Evolutionary conservation across 1,284 basidiomycete genomes (phyloP).

Genomic region (Heterobasidion annosum): DNA sequence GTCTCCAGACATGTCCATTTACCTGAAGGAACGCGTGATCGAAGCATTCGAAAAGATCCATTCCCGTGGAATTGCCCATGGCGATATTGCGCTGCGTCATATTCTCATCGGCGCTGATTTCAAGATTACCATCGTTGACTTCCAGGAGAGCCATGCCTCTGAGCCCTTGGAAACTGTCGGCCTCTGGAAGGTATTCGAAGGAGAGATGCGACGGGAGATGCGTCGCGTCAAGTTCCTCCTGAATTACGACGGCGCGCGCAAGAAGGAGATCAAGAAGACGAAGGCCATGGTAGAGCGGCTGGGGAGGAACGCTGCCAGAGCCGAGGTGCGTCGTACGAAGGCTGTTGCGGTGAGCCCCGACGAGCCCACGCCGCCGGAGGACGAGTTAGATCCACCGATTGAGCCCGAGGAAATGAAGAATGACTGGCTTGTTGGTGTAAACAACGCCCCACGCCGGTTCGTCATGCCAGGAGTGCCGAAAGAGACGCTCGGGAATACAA

Average conservation of each 20-base stretch:
- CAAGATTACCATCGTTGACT: slow-evolving; percentile 47
- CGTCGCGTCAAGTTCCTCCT: slow-evolving; percentile 47
- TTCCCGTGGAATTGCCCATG: slow-evolving; percentile 38
- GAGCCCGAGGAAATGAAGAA: slow-evolving; percentile 20
- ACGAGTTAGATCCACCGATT: slow-evolving; percentile 22
- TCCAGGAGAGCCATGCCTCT: slow-evolving; percentile 35
- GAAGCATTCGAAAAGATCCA: slow-evolving; percentile 41
- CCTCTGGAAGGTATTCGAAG: slow-evolving; percentile 25
- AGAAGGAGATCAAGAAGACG: slow-evolving; percentile 15
- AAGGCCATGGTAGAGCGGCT: slow-evolving; percentile 5
- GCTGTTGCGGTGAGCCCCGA: slow-evolving; percentile 10
- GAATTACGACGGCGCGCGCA: slow-evolving; percentile 21
- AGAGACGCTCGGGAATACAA: slow-evolving; percentile 14
- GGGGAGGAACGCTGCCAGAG: not conserved
- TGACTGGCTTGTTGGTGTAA: slow-evolving; percentile 22
- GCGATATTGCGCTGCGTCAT: slow-evolving; percentile 39
- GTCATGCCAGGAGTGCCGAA: slow-evolving; percentile 28
- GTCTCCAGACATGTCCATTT: slow-evolving; percentile 38
- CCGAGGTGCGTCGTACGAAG: not conserved
- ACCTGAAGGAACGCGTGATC: slow-evolving; percentile 38
- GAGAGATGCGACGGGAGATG: slow-evolving; percentile 42
- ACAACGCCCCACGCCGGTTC: slow-evolving; percentile 22
- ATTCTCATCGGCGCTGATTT: slow-evolving; percentile 51
- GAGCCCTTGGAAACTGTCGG: slow-evolving; percentile 26
- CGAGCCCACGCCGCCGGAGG: slow-evolving; percentile 2